Evolutionary conservation across 2,329 filamentous ascomycete genomes (phyloP).

Genomic region (Graphium sp.): DNA sequence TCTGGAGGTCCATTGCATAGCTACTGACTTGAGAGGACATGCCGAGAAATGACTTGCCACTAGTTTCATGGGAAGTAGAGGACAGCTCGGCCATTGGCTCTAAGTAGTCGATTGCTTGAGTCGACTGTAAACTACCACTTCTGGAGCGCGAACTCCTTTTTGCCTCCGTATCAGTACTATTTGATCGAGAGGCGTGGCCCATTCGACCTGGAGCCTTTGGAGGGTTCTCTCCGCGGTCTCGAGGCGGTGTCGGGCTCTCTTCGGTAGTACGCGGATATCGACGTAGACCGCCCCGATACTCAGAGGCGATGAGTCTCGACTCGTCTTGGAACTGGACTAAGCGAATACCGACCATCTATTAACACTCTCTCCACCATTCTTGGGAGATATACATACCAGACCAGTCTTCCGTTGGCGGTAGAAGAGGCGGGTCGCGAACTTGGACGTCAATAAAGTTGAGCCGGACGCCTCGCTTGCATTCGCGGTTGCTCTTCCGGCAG

Average conservation of each 20-base stretch:
- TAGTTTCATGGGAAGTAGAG: too few species aligned
- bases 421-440: constrained; percentile 48
- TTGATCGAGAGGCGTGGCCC: too few species aligned
- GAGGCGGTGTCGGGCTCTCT: background rate
- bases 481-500: constrained; percentile 71
- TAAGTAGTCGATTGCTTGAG: too few species aligned
- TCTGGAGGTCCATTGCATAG: too few species aligned
- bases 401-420: constrained; percentile 48
- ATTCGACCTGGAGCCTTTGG: too few species aligned
- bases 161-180: too few species aligned
- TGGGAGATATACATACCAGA: constrained; percentile 23
- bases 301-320: constrained; percentile 75
- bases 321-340: constrained; percentile 71
- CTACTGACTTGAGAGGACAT: too few species aligned
- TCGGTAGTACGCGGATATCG: constrained; percentile 58
- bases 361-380: background rate
- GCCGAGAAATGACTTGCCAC: too few species aligned
- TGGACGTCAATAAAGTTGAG: constrained; percentile 85
- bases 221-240: too few species aligned
- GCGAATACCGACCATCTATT: constrained; percentile 5
- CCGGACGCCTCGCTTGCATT: constrained; percentile 72
- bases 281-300: constrained; percentile 65
- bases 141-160: too few species aligned
- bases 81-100: too few species aligned
- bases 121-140: too few species aligned